Conservation (phyloP, 176 grass and related monocot genomes). For the Avena atlantica region DNA sequence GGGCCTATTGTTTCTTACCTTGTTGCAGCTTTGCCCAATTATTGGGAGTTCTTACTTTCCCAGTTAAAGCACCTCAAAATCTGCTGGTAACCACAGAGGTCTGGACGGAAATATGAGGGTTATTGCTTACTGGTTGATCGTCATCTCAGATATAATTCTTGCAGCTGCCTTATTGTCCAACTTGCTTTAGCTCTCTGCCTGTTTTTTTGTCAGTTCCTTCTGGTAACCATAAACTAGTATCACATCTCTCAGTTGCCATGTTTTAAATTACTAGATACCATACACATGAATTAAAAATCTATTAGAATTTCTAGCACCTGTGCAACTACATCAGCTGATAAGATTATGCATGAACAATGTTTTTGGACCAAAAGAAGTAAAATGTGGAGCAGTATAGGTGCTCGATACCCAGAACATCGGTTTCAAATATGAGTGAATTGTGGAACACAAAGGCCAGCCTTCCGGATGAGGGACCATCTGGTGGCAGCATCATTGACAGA, state of each 20-base stretch:
- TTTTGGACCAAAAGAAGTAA: slow-evolving; percentile 5
- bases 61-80: neutral
- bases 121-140: neutral
- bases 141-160: slow-evolving; percentile 7
- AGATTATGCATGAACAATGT: slow-evolving; percentile 12
- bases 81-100: neutral
- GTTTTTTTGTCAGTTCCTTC: slow-evolving; percentile 20
- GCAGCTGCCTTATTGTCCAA: neutral
- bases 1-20: neutral
- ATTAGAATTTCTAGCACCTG: slow-evolving; percentile 3
- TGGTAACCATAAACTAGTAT: neutral
- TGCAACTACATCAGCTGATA: neutral
- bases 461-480: neutral
- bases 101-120: slow-evolving; percentile 16
- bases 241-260: neutral
- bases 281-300: slow-evolving; percentile 20
- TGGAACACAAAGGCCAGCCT: neutral
- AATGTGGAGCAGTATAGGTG: neutral
- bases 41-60: neutral
- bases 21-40: neutral
- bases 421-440: slow-evolving; percentile 20
- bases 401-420: slow-evolving; percentile 6
- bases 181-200: neutral
- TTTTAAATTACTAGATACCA: slow-evolving; percentile 6
- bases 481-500: slow-evolving; percentile 10